Percentiles rank a stretch among this genome's conserved stretches.
Conservation (phyloP, 1,284 basidiomycete species). For the Irpex sp. region DNA sequence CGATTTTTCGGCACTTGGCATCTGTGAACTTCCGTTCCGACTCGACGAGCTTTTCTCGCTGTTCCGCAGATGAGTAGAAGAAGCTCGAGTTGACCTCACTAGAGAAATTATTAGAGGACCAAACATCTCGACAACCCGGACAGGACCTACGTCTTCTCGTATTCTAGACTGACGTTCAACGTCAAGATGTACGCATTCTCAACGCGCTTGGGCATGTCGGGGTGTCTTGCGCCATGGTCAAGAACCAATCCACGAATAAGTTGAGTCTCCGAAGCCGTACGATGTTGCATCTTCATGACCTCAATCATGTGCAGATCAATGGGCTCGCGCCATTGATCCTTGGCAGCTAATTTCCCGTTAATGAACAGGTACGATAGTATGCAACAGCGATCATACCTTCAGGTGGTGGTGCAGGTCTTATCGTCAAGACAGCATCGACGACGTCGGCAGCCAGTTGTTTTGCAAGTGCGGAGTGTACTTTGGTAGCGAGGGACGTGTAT, state of each 20-base stretch:
- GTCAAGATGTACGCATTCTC: conserved; percentile 97
- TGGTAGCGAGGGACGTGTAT: conserved; percentile 93
- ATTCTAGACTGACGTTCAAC: conserved; percentile 97
- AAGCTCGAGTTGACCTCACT: conserved; percentile 99
- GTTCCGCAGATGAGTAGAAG: conserved; percentile 99
- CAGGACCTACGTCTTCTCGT: conserved; percentile 94
- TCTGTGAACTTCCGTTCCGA: conserved; percentile 95
- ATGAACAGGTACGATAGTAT: background rate
- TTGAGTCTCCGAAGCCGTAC: conserved; percentile 97
- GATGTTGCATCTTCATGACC: conserved; percentile 99
- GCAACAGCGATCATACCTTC: conserved; percentile 38
- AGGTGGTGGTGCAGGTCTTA: conserved; percentile 68
- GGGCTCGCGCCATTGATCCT: conserved; percentile 75
- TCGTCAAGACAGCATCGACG: conserved; percentile 93
- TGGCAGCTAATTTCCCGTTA: conserved; percentile 37
- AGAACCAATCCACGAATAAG: conserved; percentile 93
- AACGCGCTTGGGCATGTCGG: conserved; percentile 98
- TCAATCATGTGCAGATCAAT: conserved; percentile 99
- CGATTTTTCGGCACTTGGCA: conserved; percentile 93
- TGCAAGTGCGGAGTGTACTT: conserved; percentile 83
- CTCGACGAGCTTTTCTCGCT: conserved; percentile 98
- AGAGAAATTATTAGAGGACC: conserved; percentile 16
- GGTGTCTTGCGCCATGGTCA: conserved; percentile 95
- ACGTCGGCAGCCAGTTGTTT: conserved; percentile 89
- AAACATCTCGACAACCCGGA: conserved; percentile 3